phyloP scores from a whole-genome alignment of 139 green algal species.

The Coelastrella sp. region DNA sequence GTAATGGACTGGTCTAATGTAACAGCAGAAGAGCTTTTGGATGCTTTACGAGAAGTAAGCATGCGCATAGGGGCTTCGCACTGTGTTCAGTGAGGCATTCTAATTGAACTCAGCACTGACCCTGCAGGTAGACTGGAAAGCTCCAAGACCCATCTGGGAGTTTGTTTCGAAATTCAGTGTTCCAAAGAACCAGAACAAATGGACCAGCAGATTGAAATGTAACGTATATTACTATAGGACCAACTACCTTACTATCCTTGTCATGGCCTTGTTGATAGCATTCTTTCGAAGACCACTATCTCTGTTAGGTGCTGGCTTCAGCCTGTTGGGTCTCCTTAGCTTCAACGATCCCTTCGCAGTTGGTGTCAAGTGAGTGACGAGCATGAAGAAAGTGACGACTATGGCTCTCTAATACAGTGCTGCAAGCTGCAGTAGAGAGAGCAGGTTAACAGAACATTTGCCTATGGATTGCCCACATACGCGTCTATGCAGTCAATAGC shows the following conservation, averaged over 20 bases:
- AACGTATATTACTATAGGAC: slow-evolving; percentile 58
- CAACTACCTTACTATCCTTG: slow-evolving; percentile 52
- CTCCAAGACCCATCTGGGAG: slow-evolving; percentile 35
- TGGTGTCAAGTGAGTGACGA: slow-evolving; percentile 53
- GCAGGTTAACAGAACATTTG: no score
- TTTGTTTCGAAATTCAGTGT: slow-evolving; percentile 44
- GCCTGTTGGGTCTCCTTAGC: slow-evolving; percentile 37
- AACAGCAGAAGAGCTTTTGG: slow-evolving; percentile 43
- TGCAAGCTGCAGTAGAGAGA: no score
- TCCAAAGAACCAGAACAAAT: slow-evolving; percentile 51
- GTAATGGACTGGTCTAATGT: slow-evolving; percentile 52
- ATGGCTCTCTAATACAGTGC: no score
- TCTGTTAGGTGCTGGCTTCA: slow-evolving; percentile 41
- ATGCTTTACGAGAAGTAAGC: slow-evolving; percentile 23
- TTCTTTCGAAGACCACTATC: slow-evolving; percentile 46
- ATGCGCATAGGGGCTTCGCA: neutral
- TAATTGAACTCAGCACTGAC: neutral
- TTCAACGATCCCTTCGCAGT: slow-evolving; percentile 64
- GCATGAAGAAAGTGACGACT: no score
- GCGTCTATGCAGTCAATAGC: no score
- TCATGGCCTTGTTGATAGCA: slow-evolving; percentile 20
- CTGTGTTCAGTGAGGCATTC: no score
- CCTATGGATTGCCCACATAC: no score
- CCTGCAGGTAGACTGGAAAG: slow-evolving; percentile 41
- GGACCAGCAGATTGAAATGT: slow-evolving; percentile 56